Conservation (phyloP, 2,329 filamentous ascomycete species). For the Cladorrhinum sp. region DNA sequence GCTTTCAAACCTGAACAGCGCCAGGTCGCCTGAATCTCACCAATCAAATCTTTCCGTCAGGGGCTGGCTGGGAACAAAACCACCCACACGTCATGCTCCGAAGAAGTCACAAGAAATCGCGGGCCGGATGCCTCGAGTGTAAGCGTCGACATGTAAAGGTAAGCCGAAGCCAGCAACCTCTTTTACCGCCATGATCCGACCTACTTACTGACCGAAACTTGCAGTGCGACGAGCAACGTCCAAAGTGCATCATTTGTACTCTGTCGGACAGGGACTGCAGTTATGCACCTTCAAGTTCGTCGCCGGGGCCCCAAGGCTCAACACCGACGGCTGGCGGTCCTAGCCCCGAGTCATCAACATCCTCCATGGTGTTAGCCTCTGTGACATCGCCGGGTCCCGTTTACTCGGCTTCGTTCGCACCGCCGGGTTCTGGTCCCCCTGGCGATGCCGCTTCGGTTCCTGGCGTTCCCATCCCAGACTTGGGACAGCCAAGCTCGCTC, state of each 20-base stretch:
- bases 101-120: constrained; percentile 31
- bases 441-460: constrained; percentile 15
- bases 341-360: constrained; percentile 2
- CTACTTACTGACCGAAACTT: too few relatives aligned
- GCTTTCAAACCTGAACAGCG: background rate
- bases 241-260: constrained; percentile 31
- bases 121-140: constrained; percentile 32
- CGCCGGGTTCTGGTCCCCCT: background rate
- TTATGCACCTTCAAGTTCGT: constrained; percentile 17
- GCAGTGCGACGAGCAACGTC: constrained; percentile 32
- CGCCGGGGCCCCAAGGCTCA: background rate
- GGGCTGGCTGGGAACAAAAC: background rate
- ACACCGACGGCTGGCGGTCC: background rate
- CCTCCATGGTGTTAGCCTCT: background rate
- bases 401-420: background rate
- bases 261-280: constrained; percentile 29
- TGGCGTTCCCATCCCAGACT: constrained; percentile 19
- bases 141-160: constrained; percentile 28
- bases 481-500: constrained; percentile 4
- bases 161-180: background rate
- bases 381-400: background rate
- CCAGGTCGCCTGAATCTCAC: background rate
- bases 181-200: background rate
- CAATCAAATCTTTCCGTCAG: background rate
- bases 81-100: constrained; percentile 19